Base-by-base conservation (phyloP, 2,329 filamentous ascomycete genomes). In the Tolypocladium capitatum region DNA sequence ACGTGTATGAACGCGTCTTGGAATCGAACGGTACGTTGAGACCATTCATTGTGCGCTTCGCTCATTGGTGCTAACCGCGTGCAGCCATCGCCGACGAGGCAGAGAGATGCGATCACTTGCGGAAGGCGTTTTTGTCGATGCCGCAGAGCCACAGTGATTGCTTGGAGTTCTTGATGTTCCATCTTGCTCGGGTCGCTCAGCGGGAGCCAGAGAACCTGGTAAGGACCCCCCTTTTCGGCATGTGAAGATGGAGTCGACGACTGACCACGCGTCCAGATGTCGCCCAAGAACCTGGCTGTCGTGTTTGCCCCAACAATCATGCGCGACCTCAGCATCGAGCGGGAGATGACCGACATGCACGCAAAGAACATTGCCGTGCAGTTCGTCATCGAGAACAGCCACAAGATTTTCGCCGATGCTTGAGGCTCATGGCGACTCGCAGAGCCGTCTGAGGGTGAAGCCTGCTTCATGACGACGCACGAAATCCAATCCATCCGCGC, bases 231-330 rank as follows among this genome's bases (percentile, higher is more conserved):
- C 14, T n/a, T 18, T 4, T 5, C 3, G 11, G 10, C n/a, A 21
- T 3, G n/a, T 28, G 5, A 27, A 18, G 7, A 2, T 28, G n/a
- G 16, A 42, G 6, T 47, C 43, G 6, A n/a, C 20, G 27, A 27
- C 56, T 63, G 47, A 63, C 47, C 14, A 4, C 3, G 3, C 2
- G 14, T 34, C 2, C 51, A 86, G 81, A 98, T 98, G 92, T 95
- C 88, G 24, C 86, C 91, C 48, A 86, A 94, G 68, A 98, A 98
- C 62, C 70, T 97, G 51, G 89, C 92, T 4, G 92, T 98, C 38
- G 92, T 98, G 34, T 98, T 98, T 63, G 92, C 92, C 9, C 92
- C 92, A 8, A 98, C 92, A 1, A 94, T 98, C 57, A 94, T 98
- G 87, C 80, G 91, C 56, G 89, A 94, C 48, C 76, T 82, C 61